Evolutionary conservation across 2,329 filamentous ascomycete genomes (phyloP).

Genomic region (Beauveria sp.): DNA sequence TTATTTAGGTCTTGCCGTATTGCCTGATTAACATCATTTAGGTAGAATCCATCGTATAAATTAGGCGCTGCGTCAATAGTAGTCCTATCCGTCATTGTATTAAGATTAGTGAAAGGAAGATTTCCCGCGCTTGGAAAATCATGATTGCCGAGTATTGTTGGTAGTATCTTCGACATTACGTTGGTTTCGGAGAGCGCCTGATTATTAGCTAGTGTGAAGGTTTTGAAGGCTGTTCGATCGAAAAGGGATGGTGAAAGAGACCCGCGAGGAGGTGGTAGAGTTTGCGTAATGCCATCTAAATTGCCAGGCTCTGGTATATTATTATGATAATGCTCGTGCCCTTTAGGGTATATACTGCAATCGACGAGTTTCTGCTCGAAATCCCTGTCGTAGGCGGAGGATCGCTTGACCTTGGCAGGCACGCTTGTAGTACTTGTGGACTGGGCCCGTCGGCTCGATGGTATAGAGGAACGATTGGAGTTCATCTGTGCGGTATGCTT

Average conservation of each 20-base stretch:
- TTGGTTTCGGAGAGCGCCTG: constrained; percentile 27
- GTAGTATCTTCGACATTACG: constrained; percentile 24
- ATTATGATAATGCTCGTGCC: neutral
- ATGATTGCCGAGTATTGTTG: constrained; percentile 20
- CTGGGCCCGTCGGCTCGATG: constrained; percentile 11
- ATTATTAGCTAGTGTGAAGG: constrained; percentile 21
- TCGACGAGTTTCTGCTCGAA: constrained; percentile 32
- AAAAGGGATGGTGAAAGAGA: constrained; percentile 30
- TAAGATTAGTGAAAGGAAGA: constrained; percentile 21
- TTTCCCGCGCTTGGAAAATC: neutral
- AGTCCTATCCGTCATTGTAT: constrained; percentile 25
- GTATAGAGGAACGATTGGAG: neutral
- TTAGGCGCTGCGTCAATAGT: constrained; percentile 23
- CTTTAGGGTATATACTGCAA: constrained; percentile 21
- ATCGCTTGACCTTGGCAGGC: constrained; percentile 15
- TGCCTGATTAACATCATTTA: constrained; percentile 18
- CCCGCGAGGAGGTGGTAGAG: constrained; percentile 8
- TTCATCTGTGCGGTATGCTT: neutral
- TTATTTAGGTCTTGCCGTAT: constrained; percentile 10
- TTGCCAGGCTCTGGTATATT: neutral
- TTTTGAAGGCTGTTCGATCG: constrained; percentile 20
- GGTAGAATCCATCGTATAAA: constrained; percentile 23
- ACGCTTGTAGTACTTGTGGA: constrained; percentile 14
- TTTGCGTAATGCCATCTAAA: neutral
- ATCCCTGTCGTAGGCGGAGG: constrained; percentile 22